Percentiles rank a stretch among this genome's conserved stretches.
Conservation (phyloP, 1,284 basidiomycete species). For the Moniliella sp. region DNA sequence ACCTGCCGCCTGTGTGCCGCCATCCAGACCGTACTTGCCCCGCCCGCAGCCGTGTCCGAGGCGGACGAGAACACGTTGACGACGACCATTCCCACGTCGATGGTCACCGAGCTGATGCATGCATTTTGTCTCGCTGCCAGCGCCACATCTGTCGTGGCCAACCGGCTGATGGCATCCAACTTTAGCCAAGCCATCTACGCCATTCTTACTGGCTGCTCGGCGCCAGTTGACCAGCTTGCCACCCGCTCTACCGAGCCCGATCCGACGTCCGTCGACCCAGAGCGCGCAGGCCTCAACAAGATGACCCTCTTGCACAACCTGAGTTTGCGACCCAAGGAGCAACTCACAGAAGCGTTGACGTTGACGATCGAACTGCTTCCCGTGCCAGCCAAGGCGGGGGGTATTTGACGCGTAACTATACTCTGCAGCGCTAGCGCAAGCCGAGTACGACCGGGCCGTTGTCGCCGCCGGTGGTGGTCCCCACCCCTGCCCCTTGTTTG, state of each 20-base stretch:
- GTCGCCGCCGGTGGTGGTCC: too few relatives aligned
- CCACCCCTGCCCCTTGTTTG: too few relatives aligned
- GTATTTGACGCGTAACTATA: slow-evolving; percentile 77
- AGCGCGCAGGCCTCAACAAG: too few relatives aligned
- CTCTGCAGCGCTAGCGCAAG: slow-evolving; percentile 58
- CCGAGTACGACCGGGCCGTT: too few relatives aligned
- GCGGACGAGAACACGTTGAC: too few relatives aligned
- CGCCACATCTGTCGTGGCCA: slow-evolving; percentile 15
- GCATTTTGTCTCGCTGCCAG: slow-evolving; percentile 21
- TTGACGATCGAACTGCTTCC: slow-evolving; percentile 25
- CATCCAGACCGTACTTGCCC: slow-evolving; percentile 16
- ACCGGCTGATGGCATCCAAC: slow-evolving; percentile 21
- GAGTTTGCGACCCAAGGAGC: slow-evolving; percentile 77
- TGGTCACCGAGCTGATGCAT: slow-evolving; percentile 25
- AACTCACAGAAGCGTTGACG: slow-evolving; percentile 24
- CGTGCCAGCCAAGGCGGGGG: slow-evolving; percentile 45
- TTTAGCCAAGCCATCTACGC: slow-evolving; percentile 25
- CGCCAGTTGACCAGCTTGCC: too few relatives aligned
- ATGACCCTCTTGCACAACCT: slow-evolving; percentile 95
- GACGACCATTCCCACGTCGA: slow-evolving; percentile 11
- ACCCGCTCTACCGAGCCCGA: too few relatives aligned
- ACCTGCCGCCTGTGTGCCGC: slow-evolving; percentile 12
- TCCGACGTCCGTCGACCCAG: too few relatives aligned
- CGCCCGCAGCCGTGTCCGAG: slow-evolving; percentile 5
- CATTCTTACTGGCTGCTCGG: slow-evolving; percentile 25